Conservation (phyloP, 2,329 filamentous ascomycete species). For the Colletotrichum zoysiae region DNA sequence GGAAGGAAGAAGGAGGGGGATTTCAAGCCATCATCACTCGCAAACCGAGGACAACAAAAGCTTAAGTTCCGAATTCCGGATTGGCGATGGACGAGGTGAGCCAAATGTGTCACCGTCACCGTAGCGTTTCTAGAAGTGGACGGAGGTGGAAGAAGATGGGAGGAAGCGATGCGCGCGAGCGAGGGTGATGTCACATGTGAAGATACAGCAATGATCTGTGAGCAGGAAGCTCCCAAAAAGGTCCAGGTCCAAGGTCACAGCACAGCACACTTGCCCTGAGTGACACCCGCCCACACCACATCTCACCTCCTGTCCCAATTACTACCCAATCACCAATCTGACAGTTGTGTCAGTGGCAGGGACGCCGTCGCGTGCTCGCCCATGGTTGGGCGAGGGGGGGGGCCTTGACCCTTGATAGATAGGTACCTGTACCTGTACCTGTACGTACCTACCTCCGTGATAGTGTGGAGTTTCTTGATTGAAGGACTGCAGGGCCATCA, state of each 20-base stretch:
- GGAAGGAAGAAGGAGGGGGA: conserved; percentile 17
- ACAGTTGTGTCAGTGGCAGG: conserved; percentile 23
- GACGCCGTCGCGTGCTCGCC: conserved; percentile 20
- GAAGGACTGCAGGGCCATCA: conserved; percentile 34
- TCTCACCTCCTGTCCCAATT: neutral
- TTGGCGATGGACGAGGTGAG: conserved; percentile 10
- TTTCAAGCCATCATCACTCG: conserved; percentile 31
- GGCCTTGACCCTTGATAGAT: conserved; percentile 23
- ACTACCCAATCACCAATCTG: conserved; percentile 15
- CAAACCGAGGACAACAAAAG: conserved; percentile 24
- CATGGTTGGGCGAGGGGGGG: conserved; percentile 30
- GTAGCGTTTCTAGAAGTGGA: conserved; percentile 32
- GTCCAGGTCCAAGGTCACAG: conserved; percentile 30
- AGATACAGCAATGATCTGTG: conserved; percentile 28
- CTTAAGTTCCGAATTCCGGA: conserved; percentile 21
- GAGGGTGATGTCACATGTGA: conserved; percentile 42
- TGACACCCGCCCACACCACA: neutral
- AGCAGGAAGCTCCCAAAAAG: conserved; percentile 29
- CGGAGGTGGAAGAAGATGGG: conserved; percentile 17
- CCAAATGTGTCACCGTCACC: conserved; percentile 29
- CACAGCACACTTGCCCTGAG: neutral
- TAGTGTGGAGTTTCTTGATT: conserved; percentile 13
- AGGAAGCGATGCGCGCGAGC: conserved; percentile 6
- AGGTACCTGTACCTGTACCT: neutral
- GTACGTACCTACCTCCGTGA: no score